Evolutionary conservation across 768 basidiomycete genomes (phyloP).

Genomic region (Tephrocybe sp.): DNA sequence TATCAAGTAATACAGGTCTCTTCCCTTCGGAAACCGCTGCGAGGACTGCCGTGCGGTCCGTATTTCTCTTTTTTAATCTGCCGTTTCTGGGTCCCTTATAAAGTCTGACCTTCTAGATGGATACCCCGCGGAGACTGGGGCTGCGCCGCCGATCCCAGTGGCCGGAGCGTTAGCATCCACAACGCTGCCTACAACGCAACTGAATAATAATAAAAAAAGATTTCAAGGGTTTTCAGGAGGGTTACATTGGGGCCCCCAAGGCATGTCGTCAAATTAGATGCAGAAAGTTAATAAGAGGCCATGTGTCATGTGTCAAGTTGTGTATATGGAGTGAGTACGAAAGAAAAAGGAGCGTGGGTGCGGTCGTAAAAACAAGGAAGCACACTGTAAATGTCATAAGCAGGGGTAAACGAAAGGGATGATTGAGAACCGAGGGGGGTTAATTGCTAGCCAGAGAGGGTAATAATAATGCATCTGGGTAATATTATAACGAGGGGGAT

Average conservation of each 20-base stretch:
- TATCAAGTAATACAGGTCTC: constrained; percentile 46
- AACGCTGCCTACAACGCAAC: constrained; percentile 75
- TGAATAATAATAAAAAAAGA: too few relatives aligned
- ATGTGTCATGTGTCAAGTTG: constrained; percentile 17
- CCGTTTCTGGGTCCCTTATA: constrained; percentile 11
- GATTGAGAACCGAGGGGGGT: neutral
- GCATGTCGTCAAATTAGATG: constrained; percentile 23
- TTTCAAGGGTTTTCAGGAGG: constrained; percentile 17
- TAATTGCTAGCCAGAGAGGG: constrained; percentile 14
- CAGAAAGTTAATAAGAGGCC: constrained; percentile 19
- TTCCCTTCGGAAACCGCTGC: constrained; percentile 90
- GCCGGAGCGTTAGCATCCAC: constrained; percentile 94
- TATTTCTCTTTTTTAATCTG: constrained; percentile 16
- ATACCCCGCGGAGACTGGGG: constrained; percentile 97
- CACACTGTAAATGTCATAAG: constrained; percentile 19
- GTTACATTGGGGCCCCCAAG: constrained; percentile 24
- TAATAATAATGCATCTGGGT: constrained; percentile 19
- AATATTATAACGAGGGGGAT: constrained; percentile 21
- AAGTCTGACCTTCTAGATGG: constrained; percentile 54
- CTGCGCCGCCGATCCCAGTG: constrained; percentile 91
- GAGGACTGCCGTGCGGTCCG: constrained; percentile 85
- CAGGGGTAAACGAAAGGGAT: too few relatives aligned
- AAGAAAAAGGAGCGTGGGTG: constrained; percentile 18
- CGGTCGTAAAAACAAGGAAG: constrained; percentile 17
- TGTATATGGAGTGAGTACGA: constrained; percentile 17